Evolutionary conservation across 371 early-diverging fungal genomes (phyloP).

Genomic region (Mucor irregularis): DNA sequence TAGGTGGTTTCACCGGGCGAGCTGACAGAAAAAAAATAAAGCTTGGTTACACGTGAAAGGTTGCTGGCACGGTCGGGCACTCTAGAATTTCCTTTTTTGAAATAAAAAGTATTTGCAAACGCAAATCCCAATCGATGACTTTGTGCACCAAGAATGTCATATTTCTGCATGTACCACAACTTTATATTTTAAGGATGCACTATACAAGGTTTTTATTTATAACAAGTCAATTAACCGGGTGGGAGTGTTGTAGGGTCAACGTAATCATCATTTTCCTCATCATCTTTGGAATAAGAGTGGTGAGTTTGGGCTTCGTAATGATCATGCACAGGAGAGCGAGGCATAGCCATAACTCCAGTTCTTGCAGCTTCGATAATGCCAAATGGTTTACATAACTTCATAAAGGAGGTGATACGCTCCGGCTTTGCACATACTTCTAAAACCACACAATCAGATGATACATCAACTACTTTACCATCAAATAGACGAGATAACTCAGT

Average conservation of each 20-base stretch:
- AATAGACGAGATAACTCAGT: conserved; percentile 83
- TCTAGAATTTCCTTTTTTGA: no score
- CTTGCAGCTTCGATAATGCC: conserved; percentile 93
- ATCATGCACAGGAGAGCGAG: conserved; percentile 78
- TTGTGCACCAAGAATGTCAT: no score
- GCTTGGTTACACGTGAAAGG: no score
- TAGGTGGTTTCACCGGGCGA: no score
- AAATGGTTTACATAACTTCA: conserved; percentile 88
- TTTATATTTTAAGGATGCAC: no score
- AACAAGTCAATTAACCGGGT: conserved; percentile 93
- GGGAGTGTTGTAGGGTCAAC: conserved; percentile 89
- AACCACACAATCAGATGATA: conserved; percentile 75
- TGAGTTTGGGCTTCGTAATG: conserved; percentile 58
- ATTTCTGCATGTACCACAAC: no score
- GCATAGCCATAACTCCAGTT: conserved; percentile 94
- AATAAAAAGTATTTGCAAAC: no score
- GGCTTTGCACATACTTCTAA: conserved; percentile 90
- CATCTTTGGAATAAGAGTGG: conserved; percentile 25
- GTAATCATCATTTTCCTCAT: conserved; percentile 44
- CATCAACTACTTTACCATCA: conserved; percentile 85
- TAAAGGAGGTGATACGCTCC: conserved; percentile 86
- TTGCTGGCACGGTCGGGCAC: no score
- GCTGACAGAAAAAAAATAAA: no score
- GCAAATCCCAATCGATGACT: no score
- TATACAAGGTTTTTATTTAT: no score